These are phyloP conservation scores for Colletotrichum siamense DNA, from an alignment of 2,329 filamentous ascomycete genomes.

Conservation along the genomic window DNA sequence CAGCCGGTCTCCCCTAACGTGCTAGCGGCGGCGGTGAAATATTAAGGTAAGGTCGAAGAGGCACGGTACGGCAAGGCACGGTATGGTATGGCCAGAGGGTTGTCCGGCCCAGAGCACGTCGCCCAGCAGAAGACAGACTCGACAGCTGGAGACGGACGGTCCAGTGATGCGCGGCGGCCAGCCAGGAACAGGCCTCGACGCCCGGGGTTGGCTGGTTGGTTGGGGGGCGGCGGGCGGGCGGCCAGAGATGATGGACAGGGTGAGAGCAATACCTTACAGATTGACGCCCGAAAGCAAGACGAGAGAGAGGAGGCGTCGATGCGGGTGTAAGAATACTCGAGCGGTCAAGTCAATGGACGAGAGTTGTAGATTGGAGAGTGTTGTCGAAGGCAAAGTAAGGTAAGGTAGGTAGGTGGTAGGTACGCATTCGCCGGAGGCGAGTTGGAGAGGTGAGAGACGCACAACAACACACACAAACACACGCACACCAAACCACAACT, in stretches of 20 bases:
- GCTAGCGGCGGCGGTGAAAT: constrained; percentile 23
- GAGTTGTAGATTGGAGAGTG: neutral
- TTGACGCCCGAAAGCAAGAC: neutral
- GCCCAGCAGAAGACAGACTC: neutral
- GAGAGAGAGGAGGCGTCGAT: neutral
- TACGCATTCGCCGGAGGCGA: constrained; percentile 1
- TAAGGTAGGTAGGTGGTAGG: neutral
- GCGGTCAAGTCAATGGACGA: neutral
- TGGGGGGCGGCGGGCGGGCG: neutral
- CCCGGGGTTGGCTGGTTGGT: neutral
- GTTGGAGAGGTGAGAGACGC: neutral
- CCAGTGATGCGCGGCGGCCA: constrained; percentile 15
- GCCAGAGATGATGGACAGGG: neutral
- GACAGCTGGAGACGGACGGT: constrained; percentile 21
- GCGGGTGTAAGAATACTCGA: neutral
- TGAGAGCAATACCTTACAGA: neutral
- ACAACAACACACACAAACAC: neutral
- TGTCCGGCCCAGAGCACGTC: constrained; percentile 1
- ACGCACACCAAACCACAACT: neutral
- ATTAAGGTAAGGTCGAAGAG: constrained; percentile 7
- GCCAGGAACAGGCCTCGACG: constrained; percentile 18
- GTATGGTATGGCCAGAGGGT: constrained; percentile 5
- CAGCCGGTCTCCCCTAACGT: constrained; percentile 21
- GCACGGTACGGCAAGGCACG: neutral
- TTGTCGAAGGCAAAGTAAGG: neutral